Base-by-base conservation (phyloP, 257 asterid genomes). In the Solanum stenotomum region DNA sequence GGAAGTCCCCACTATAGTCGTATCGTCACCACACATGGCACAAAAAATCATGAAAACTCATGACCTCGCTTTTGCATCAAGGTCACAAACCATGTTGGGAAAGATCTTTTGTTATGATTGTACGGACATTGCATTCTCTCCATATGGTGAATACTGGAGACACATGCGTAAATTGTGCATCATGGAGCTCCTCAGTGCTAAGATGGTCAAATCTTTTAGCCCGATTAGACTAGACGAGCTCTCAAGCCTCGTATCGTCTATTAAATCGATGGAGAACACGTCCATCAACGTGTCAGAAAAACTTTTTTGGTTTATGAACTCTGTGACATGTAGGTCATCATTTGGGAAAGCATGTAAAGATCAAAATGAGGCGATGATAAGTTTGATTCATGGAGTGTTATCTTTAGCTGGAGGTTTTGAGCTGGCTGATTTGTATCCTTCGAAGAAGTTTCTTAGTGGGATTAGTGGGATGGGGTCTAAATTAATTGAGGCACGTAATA, bases 61-160 rank as follows among this genome's bases (percentile, higher is more conserved):
- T 46, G 90, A 89, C 74, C 71, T 83, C 35, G 38, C 23, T 20
- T 91, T 91, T 82, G 87, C 92, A 1, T 65, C 75, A 7, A 74
- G 93, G 67, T 89, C 90, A 5, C 23, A 71, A 5, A 15, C 10
- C 20, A 82, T 76, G 11, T 13, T 82, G 1, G 34, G 46, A 3
- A 37, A 34, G 78, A 11, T 75, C 25, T 14, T 91, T 8, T 9
- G 37, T 12, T 88, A 89, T 40, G 74, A 72, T 6, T 75, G 34
- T 86, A 77, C 52, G 1, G 86, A 83, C 70, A 35, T 91, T 37
- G 79, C 79, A 18, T 72, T 72, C 5, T 72, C 79, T 18, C 79
- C 79, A 2, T 72, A 72, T 3, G 79, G 88, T 16, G 85, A 83
- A 2, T 59, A 84, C 31, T 89, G 90, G 90, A 40, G 89, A 25